Evolutionary conservation across 2,329 filamentous ascomycete genomes (phyloP).

Genomic region (Cryphonectria parasitica): DNA sequence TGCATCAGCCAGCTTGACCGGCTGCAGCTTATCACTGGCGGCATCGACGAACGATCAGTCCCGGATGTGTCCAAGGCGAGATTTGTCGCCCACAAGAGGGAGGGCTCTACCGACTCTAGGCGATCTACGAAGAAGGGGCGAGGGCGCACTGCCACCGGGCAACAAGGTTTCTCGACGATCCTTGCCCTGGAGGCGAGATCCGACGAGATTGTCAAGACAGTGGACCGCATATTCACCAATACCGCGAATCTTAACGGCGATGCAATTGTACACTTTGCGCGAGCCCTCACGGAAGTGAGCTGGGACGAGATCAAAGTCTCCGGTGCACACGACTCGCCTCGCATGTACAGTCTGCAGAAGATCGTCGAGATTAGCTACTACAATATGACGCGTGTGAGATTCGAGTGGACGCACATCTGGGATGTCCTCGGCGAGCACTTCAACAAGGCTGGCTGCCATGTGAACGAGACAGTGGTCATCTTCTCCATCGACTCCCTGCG

Average conservation of each 20-base stretch:
- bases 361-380: slow-evolving; percentile 99
- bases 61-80: slow-evolving; percentile 89
- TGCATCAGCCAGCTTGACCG: slow-evolving; percentile 96
- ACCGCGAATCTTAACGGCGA: slow-evolving; percentile 92
- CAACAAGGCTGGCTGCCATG: slow-evolving; percentile 95
- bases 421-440: slow-evolving; percentile 97
- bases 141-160: slow-evolving; percentile 59
- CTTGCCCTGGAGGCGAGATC: slow-evolving; percentile 92
- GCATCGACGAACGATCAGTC: slow-evolving; percentile 88
- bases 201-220: slow-evolving; percentile 87
- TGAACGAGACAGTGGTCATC: slow-evolving; percentile 95
- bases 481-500: slow-evolving; percentile 95
- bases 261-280: slow-evolving; percentile 93
- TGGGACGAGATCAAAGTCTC: slow-evolving; percentile 99
- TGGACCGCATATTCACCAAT: slow-evolving; percentile 96
- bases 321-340: slow-evolving; percentile 90
- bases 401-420: slow-evolving; percentile 99
- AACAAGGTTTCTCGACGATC: slow-evolving; percentile 71
- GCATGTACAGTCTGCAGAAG: slow-evolving; percentile 97
- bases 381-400: slow-evolving; percentile 98
- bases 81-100: slow-evolving; percentile 64
- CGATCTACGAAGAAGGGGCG: slow-evolving; percentile 62
- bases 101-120: slow-evolving; percentile 60
- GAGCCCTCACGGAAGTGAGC: slow-evolving; percentile 90
- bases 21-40: slow-evolving; percentile 91